Percentiles rank a stretch among this genome's conserved stretches.
phyloP scores from a whole-genome alignment of 495 filamentous ascomycete genomes.

The Lineolata rhizophorae region DNA sequence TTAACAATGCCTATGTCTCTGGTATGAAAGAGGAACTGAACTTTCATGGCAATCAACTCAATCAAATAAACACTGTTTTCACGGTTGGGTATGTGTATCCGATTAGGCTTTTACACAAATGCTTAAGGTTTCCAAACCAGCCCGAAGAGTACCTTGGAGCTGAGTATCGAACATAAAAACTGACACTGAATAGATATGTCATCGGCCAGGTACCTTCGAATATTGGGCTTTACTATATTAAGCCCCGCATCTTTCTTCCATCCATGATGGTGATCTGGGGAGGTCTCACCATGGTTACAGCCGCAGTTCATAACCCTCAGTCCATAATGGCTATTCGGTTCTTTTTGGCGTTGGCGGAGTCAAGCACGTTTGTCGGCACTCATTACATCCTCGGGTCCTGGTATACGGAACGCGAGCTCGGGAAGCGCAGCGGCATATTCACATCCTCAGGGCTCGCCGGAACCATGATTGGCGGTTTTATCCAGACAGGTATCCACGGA shows the following conservation, averaged over 20 bases:
- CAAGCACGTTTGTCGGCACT: slow-evolving; percentile 37
- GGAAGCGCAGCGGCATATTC: slow-evolving; percentile 32
- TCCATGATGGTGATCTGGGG: slow-evolving; percentile 39
- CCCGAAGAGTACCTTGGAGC: too few relatives aligned
- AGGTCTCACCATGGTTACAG: slow-evolving; percentile 35
- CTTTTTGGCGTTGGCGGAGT: slow-evolving; percentile 41
- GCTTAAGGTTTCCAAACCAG: too few relatives aligned
- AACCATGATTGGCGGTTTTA: slow-evolving; percentile 28
- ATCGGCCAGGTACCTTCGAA: slow-evolving; percentile 39
- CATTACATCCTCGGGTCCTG: slow-evolving; percentile 45
- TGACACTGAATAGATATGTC: too few relatives aligned
- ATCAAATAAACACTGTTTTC: slow-evolving; percentile 30
- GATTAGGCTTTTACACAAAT: too few relatives aligned
- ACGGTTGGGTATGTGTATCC: slow-evolving; percentile 25
- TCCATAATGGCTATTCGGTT: slow-evolving; percentile 47
- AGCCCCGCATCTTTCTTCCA: slow-evolving; percentile 37
- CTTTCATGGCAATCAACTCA: slow-evolving; percentile 34
- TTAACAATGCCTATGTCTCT: slow-evolving; percentile 41
- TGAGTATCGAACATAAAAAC: neutral
- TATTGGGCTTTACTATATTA: slow-evolving; percentile 33
- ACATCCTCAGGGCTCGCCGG: slow-evolving; percentile 18
- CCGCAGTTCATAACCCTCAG: slow-evolving; percentile 23
- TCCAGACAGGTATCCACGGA: slow-evolving; percentile 36
- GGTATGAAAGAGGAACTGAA: slow-evolving; percentile 42
- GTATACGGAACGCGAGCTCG: slow-evolving; percentile 43